phyloP scores from a whole-genome alignment of 2,329 filamentous ascomycete genomes.

The Diaporthe vaccinii region DNA sequence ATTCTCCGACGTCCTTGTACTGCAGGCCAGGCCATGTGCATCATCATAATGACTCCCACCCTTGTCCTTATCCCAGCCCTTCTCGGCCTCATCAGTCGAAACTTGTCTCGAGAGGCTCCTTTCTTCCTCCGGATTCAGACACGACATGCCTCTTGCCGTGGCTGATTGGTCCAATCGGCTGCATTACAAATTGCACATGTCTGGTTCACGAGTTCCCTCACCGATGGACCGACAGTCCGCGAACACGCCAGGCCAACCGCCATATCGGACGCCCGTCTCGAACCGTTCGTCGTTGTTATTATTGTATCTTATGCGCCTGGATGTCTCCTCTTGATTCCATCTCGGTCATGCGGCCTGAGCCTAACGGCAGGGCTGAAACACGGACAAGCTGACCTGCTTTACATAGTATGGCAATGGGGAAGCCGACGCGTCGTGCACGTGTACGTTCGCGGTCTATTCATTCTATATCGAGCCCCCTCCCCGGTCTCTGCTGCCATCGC shows the following conservation, averaged over 20 bases:
- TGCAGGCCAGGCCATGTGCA: conserved; percentile 15
- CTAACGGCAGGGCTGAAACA: conserved; percentile 27
- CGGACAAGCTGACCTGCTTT: neutral
- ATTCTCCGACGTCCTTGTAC: conserved; percentile 19
- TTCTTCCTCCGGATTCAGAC: conserved; percentile 6
- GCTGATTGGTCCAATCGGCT: conserved; percentile 13
- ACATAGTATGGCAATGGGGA: neutral
- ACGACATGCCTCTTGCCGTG: neutral
- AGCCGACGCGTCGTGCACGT: conserved; percentile 28
- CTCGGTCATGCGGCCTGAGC: conserved; percentile 28
- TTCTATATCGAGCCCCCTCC: conserved; percentile 24
- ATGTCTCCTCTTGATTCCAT: conserved; percentile 1
- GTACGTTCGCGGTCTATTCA: conserved; percentile 17
- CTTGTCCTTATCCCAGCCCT: conserved; percentile 26
- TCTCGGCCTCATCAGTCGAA: conserved; percentile 20
- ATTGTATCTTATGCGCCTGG: neutral
- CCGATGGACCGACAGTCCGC: conserved; percentile 10
- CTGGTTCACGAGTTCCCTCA: conserved; percentile 8
- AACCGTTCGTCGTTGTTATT: conserved; percentile 27
- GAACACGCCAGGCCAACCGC: conserved; percentile 12
- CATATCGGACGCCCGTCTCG: conserved; percentile 34
- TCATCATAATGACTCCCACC: conserved; percentile 6
- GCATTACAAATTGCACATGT: conserved; percentile 21
- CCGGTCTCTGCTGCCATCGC: neutral
- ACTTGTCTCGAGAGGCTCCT: conserved; percentile 28